phyloP scores from a whole-genome alignment of 176 grass and related monocot species.

The maize (Zea mays) region DNA sequence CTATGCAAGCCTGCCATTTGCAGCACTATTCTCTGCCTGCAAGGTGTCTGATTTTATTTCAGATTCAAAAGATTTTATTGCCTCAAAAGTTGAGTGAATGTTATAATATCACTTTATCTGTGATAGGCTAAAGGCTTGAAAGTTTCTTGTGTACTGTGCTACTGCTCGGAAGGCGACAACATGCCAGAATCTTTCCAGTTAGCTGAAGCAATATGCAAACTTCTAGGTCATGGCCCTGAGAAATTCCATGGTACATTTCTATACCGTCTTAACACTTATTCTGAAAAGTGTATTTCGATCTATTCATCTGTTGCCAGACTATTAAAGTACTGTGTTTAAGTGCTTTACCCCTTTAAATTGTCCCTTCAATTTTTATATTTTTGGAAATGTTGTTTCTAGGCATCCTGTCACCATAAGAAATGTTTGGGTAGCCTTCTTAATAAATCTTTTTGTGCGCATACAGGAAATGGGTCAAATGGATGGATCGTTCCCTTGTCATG shows the following conservation, averaged over 20 bases:
- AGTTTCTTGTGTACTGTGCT: slow-evolving; percentile 84
- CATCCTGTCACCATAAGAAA: slow-evolving; percentile 29
- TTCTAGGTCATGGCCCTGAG: slow-evolving; percentile 59
- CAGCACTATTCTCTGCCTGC: slow-evolving; percentile 64
- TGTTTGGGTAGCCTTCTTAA: slow-evolving; percentile 17
- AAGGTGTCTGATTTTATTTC: slow-evolving; percentile 60
- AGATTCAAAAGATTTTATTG: slow-evolving; percentile 15
- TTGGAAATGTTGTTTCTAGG: slow-evolving; percentile 12
- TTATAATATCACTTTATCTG: slow-evolving; percentile 6
- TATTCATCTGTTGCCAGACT: slow-evolving; percentile 35
- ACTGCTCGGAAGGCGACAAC: slow-evolving; percentile 97
- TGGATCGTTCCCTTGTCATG: slow-evolving; percentile 85
- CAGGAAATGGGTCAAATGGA: slow-evolving; percentile 62
- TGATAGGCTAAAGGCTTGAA: slow-evolving; percentile 74
- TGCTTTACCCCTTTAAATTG: background rate
- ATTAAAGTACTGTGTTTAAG: background rate
- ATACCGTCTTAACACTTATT: background rate
- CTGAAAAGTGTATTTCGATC: background rate
- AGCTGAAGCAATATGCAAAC: slow-evolving; percentile 70
- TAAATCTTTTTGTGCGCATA: slow-evolving; percentile 11
- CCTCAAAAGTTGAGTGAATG: slow-evolving; percentile 9
- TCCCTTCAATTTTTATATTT: background rate
- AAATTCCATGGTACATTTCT: slow-evolving; percentile 61
- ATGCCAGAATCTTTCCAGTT: slow-evolving; percentile 93
- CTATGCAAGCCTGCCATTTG: slow-evolving; percentile 66